Conservation (phyloP, 768 basidiomycete species). For the Mycena vitilis region DNA sequence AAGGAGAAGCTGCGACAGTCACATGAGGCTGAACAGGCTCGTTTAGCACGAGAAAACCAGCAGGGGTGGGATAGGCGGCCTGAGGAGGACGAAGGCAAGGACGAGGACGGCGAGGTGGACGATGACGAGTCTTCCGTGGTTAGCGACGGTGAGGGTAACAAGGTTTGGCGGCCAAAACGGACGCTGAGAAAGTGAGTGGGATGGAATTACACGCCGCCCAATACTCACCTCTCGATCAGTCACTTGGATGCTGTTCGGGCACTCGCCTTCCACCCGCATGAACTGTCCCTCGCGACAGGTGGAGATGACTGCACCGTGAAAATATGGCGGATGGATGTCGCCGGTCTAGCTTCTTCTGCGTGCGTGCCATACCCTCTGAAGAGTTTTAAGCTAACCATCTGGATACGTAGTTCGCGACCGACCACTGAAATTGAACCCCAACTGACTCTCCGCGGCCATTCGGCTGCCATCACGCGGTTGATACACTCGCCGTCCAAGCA, state of each 20-base stretch:
- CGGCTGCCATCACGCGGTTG: constrained; percentile 88
- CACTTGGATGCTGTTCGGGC: constrained; percentile 95
- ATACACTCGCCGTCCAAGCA: constrained; percentile 82
- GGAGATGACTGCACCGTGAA: constrained; percentile 97
- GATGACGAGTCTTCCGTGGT: constrained; percentile 75
- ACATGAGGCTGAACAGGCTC: constrained; percentile 70
- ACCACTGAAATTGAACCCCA: constrained; percentile 94
- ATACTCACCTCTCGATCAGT: constrained; percentile 54
- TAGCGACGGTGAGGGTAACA: constrained; percentile 74
- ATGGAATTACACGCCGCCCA: constrained; percentile 25
- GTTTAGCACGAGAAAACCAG: constrained; percentile 53
- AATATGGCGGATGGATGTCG: constrained; percentile 91
- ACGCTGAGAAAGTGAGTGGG: constrained; percentile 87
- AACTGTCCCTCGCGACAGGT: constrained; percentile 89
- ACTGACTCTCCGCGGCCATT: constrained; percentile 93
- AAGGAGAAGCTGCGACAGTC: constrained; percentile 78
- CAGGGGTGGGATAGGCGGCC: constrained; percentile 64
- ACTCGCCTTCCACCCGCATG: constrained; percentile 89
- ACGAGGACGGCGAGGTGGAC: constrained; percentile 76
- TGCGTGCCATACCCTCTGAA: constrained; percentile 56
- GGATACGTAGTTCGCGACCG: constrained; percentile 63
- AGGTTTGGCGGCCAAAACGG: constrained; percentile 88
- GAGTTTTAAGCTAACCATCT: constrained; percentile 16
- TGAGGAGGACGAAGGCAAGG: constrained; percentile 76
- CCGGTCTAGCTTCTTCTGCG: constrained; percentile 79